Conservation (phyloP, 768 basidiomycete genomes). For the Roridomyces roridus region DNA sequence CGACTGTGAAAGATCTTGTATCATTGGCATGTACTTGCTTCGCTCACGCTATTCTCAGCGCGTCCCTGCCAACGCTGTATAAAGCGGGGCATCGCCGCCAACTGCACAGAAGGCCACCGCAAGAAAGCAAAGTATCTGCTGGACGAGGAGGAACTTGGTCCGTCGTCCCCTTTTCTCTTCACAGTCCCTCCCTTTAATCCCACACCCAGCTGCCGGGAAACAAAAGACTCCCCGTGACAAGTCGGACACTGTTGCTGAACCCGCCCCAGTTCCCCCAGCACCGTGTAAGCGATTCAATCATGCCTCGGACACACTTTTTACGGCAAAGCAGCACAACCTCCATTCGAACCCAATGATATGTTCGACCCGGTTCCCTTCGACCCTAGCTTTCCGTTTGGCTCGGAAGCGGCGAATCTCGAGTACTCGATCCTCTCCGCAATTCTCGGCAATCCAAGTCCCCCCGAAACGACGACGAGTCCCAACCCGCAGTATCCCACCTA, state of each 20-base stretch:
- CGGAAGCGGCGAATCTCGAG: constrained; percentile 91
- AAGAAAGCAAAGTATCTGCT: constrained; percentile 99
- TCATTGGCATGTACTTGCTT: constrained; percentile 20
- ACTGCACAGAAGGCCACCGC: constrained; percentile 92
- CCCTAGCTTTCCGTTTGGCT: constrained; percentile 73
- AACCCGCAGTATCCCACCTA: constrained; percentile 49
- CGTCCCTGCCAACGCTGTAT: constrained; percentile 96
- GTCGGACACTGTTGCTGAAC: constrained; percentile 47
- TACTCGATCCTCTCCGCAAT: constrained; percentile 95
- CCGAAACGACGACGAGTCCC: constrained; percentile 46
- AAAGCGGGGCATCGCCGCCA: constrained; percentile 88
- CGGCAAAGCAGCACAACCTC: constrained; percentile 26
- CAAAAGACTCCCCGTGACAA: constrained; percentile 50
- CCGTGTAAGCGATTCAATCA: constrained; percentile 21
- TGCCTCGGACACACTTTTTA: background rate
- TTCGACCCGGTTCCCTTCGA: constrained; percentile 64
- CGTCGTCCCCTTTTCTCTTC: constrained; percentile 39
- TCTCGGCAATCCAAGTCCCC: constrained; percentile 76
- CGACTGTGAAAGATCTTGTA: constrained; percentile 70
- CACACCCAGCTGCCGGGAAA: constrained; percentile 53
- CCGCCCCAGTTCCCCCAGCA: constrained; percentile 37
- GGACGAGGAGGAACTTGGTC: constrained; percentile 92
- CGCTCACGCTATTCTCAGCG: constrained; percentile 53
- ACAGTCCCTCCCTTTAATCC: constrained; percentile 26
- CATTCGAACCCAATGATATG: constrained; percentile 61